These are phyloP conservation scores for Trichopus zeylanicus DNA, from an alignment of 116 monocot species.

Conservation along the genomic window DNA sequence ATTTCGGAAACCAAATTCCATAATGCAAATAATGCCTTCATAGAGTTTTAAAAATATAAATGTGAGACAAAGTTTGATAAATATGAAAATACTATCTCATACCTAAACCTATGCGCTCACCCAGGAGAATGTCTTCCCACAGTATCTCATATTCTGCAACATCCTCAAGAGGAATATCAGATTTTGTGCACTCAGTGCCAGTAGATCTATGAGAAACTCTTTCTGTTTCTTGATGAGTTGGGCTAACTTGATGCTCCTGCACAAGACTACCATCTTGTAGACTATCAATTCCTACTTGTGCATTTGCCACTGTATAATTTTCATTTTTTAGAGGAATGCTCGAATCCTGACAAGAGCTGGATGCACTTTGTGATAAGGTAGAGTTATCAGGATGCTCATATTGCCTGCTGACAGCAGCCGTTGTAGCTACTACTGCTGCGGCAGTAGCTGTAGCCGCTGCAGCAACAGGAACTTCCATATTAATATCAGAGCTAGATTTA, in stretches of 20 bases:
- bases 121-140: conserved; percentile 73
- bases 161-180: conserved; percentile 52
- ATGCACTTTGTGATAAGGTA: neutral
- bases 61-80: neutral
- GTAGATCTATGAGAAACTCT: conserved; percentile 49
- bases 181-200: conserved; percentile 46
- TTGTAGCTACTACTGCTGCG: conserved; percentile 60
- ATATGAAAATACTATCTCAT: neutral
- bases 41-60: neutral
- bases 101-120: conserved; percentile 72
- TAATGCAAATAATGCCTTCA: conserved; percentile 1
- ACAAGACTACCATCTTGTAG: conserved; percentile 16
- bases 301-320: conserved; percentile 4
- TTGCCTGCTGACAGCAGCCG: conserved; percentile 55
- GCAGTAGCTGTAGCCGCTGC: conserved; percentile 49
- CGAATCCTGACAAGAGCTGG: neutral
- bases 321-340: conserved; percentile 4
- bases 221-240: conserved; percentile 25
- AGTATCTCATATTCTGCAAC: conserved; percentile 61
- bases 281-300: conserved; percentile 4
- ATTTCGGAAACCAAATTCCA: too few species aligned
- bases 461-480: conserved; percentile 48
- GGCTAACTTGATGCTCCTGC: conserved; percentile 9
- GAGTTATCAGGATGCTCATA: conserved; percentile 27
- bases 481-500: conserved; percentile 42